Conservation (phyloP, 1,284 basidiomycete species). For the Hortiboletus rubellus region DNA sequence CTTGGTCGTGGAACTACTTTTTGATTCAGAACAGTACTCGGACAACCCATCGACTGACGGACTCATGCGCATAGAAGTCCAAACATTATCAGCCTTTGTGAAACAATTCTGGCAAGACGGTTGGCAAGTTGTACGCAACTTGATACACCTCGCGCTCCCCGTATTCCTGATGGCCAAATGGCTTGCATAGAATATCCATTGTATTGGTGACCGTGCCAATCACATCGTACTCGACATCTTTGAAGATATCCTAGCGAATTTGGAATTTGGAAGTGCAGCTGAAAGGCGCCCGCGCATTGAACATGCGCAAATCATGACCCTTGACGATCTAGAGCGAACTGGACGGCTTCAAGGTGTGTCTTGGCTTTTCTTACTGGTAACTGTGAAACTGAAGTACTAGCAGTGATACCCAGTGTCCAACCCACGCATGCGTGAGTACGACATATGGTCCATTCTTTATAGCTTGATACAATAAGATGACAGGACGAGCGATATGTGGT, state of each 20-base stretch:
- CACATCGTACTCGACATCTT: slow-evolving; percentile 79
- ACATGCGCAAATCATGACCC: slow-evolving; percentile 86
- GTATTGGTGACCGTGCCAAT: slow-evolving; percentile 91
- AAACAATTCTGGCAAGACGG: slow-evolving; percentile 64
- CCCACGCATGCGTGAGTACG: slow-evolving; percentile 81
- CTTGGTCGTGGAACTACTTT: background rate
- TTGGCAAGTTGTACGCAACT: slow-evolving; percentile 68
- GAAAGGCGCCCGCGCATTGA: slow-evolving; percentile 77
- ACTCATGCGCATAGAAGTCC: slow-evolving; percentile 60
- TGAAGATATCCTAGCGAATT: slow-evolving; percentile 47
- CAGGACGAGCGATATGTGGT: slow-evolving; percentile 89
- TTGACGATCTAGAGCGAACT: slow-evolving; percentile 66
- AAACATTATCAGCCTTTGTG: slow-evolving; percentile 56
- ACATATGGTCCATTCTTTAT: background rate
- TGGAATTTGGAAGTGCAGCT: slow-evolving; percentile 37
- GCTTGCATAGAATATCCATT: slow-evolving; percentile 74
- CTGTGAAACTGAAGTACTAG: background rate
- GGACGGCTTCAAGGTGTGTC: slow-evolving; percentile 69
- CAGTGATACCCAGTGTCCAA: slow-evolving; percentile 90
- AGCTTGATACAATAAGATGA: background rate
- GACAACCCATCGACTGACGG: slow-evolving; percentile 75
- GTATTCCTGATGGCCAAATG: background rate
- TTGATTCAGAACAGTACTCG: slow-evolving; percentile 50
- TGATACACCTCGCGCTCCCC: background rate
- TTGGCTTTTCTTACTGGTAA: background rate